phyloP scores from a whole-genome alignment of 106 monocot genomes.

The Triglochin maritima region DNA sequence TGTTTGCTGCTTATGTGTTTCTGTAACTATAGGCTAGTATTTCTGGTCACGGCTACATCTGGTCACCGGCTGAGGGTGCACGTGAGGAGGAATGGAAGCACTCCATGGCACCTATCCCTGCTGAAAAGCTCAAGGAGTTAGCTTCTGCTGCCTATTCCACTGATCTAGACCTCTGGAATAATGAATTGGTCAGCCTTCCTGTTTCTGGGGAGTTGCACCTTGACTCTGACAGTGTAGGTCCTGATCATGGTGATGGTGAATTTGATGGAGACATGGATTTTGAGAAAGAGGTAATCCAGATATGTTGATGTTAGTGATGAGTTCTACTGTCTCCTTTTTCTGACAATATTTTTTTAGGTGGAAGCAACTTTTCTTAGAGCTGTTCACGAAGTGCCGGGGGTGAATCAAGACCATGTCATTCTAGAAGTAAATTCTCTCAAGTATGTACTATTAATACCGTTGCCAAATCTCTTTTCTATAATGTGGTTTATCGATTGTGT shows the following conservation, averaged over 20 bases:
- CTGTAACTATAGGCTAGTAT: slow-evolving; percentile 30
- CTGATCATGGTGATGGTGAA: slow-evolving; percentile 39
- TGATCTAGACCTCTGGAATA: slow-evolving; percentile 39
- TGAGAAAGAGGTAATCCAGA: slow-evolving; percentile 69
- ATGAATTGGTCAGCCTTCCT: slow-evolving; percentile 30
- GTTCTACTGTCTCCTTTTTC: slow-evolving; percentile 1
- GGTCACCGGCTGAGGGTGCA: slow-evolving; percentile 57
- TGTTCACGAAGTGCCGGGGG: slow-evolving; percentile 50
- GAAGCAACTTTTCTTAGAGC: slow-evolving; percentile 90
- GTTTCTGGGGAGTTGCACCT: slow-evolving; percentile 48
- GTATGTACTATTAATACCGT: slow-evolving; percentile 7
- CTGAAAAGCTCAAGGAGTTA: slow-evolving; percentile 48
- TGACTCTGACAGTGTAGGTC: slow-evolving; percentile 46
- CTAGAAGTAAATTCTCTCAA: slow-evolving; percentile 83
- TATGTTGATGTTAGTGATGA: neutral
- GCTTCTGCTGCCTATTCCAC: slow-evolving; percentile 14
- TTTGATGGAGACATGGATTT: slow-evolving; percentile 71
- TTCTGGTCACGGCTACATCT: slow-evolving; percentile 78
- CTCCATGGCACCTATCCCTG: slow-evolving; percentile 80
- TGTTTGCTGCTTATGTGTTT: no score
- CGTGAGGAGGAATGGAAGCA: slow-evolving; percentile 79
- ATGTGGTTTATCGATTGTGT: neutral
- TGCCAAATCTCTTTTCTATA: neutral
- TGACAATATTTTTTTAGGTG: slow-evolving; percentile 45
- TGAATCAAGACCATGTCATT: slow-evolving; percentile 69